Evolutionary conservation across 108 stramenopile genomes (phyloP), one percentile per base, ranked within the genome.

Genomic region (Pseudonitzschia multistriata): DNA sequence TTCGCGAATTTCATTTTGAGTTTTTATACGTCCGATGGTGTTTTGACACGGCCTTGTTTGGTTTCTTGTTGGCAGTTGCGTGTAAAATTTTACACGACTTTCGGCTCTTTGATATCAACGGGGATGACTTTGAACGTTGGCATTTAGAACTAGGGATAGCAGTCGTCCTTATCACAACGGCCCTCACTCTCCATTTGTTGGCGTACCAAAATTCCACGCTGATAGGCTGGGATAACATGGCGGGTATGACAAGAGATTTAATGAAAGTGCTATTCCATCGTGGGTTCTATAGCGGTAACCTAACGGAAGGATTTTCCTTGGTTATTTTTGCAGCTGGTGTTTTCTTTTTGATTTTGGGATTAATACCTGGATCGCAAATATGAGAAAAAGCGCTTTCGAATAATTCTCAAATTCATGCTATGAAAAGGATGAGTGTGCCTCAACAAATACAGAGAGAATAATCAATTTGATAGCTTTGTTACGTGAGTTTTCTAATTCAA

Each of bases 1-100:
- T 62, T 62, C 61, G 61, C 6, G 61, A 35, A 34, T 62, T 62
- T 28, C 61, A 62, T 36, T 62, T 62, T 62, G 61, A 62, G 61
- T 62, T 62, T 62, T 15, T 62, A 1, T 62, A 15, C 61, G 61
- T 62, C 33, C 61, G 61, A 62, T 62, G 61, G 61, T 31, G 31
- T 17, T 62, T 17, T 33, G 10, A 36, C 6, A 17, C 34, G 31
- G 29, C 61, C 3, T n/a, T 33, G 35, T 62, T 62, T 62, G 61
- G 3, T 15, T 62, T 62, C 21, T 37, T 62, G n/a, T 25, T 62
- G 34, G 61, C 61, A 36, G 61, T 62, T 24, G 36, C 17, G 11
- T 30, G 31, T 34, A 62, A 62, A 34, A 62, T 62, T 28, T 34
- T 62, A 11, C 19, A 62, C 61, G 31, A 33, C 17, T 62, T 27